Evolutionary conservation across 306 rosid species (phyloP).

Genomic region (Arachis hypogaea): DNA sequence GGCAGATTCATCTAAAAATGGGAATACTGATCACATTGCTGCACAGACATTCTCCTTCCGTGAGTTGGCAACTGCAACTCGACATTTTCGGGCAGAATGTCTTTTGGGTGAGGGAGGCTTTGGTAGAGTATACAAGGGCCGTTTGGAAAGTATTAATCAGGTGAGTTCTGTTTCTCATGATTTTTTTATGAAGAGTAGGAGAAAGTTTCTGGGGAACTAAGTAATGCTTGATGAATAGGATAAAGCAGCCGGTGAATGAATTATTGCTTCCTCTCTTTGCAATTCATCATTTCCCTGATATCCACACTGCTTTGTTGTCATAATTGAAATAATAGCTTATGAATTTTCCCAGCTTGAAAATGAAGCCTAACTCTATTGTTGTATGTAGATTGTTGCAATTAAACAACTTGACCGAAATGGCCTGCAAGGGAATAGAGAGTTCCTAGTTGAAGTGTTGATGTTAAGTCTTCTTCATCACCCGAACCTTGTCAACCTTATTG

Average conservation of each 20-base stretch:
- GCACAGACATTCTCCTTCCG: conserved; percentile 88
- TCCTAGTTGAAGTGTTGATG: conserved; percentile 94
- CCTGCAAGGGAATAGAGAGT: conserved; percentile 92
- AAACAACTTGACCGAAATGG: conserved; percentile 96
- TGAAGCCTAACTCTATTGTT: conserved; percentile 21
- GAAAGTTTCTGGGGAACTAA: conserved; percentile 22
- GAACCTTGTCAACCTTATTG: conserved; percentile 88
- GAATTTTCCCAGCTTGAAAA: no score
- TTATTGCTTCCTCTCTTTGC: not conserved
- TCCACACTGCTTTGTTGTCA: not conserved
- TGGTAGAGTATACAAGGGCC: conserved; percentile 91
- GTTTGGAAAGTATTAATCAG: conserved; percentile 71
- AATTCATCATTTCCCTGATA: conserved; percentile 30
- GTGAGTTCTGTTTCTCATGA: conserved; percentile 47
- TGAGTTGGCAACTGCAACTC: conserved; percentile 91
- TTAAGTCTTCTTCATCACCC: conserved; percentile 92
- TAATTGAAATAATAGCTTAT: no score
- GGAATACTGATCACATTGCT: conserved; percentile 72
- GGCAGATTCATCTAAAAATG: conserved; percentile 56
- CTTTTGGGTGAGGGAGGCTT: conserved; percentile 94
- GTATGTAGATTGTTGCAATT: conserved; percentile 77
- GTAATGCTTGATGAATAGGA: not conserved
- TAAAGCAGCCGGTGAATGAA: no score
- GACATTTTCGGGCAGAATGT: conserved; percentile 80
- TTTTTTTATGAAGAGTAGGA: conserved; percentile 18